A percentile compares a stretch with the other conserved stretches of the same genome.
Conservation (phyloP, 176 grass and related monocot genomes). For the Musa beccarii region DNA sequence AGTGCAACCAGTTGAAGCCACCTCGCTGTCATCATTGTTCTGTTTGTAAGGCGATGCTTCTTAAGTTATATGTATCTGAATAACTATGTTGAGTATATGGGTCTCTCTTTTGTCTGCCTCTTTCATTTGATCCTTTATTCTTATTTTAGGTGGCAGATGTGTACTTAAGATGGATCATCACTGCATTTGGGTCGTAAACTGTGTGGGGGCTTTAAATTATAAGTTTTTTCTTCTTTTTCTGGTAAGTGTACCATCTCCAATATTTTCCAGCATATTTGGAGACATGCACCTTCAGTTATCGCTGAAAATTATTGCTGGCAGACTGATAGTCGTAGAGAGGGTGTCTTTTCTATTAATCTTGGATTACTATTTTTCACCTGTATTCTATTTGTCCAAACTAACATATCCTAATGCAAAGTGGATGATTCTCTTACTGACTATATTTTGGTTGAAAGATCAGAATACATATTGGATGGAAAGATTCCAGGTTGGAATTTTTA, state of each 20-base stretch:
- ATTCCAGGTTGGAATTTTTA: too few species aligned
- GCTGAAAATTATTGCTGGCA: background rate
- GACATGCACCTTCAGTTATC: background rate
- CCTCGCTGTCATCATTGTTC: constrained; percentile 97
- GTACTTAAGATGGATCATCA: constrained; percentile 98
- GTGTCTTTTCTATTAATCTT: too few species aligned
- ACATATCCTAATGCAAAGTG: too few species aligned
- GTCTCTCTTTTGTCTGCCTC: background rate
- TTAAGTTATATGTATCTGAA: background rate
- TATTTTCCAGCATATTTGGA: constrained; percentile 1
- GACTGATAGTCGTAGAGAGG: background rate
- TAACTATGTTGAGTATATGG: background rate
- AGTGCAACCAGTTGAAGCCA: constrained; percentile 88
- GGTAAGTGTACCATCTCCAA: constrained; percentile 34
- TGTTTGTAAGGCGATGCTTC: constrained; percentile 60
- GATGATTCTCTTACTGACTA: too few species aligned
- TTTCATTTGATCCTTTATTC: background rate
- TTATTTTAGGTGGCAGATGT: constrained; percentile 30
- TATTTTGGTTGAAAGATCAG: too few species aligned
- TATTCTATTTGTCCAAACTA: too few species aligned
- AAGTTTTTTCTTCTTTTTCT: constrained; percentile 96
- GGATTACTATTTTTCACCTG: too few species aligned
- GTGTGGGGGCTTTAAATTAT: constrained; percentile 89
- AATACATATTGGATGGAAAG: too few species aligned
- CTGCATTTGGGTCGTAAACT: constrained; percentile 96